phyloP scores from a whole-genome alignment of 2,329 filamentous ascomycete species.

The Emericellopsis cladophorae region DNA sequence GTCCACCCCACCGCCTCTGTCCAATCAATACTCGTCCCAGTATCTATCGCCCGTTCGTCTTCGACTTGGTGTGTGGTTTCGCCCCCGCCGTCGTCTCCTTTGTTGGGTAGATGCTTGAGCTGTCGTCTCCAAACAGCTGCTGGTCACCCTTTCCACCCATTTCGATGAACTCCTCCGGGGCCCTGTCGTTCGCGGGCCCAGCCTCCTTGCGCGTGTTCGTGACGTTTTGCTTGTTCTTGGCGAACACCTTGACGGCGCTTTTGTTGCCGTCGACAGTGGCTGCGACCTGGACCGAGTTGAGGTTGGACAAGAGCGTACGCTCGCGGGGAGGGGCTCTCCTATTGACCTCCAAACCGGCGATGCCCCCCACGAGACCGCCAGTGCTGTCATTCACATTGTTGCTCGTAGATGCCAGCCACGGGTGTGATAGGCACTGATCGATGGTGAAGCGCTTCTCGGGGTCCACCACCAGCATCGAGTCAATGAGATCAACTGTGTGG shows the following conservation, averaged over 20 bases:
- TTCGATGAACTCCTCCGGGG: constrained; percentile 65
- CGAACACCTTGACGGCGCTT: constrained; percentile 57
- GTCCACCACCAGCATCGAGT: constrained; percentile 86
- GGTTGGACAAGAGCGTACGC: constrained; percentile 69
- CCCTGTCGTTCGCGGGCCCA: constrained; percentile 53
- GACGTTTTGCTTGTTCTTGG: constrained; percentile 47
- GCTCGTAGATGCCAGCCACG: constrained; percentile 62
- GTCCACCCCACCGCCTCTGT: not conserved
- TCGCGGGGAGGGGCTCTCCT: constrained; percentile 70
- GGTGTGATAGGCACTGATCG: constrained; percentile 81
- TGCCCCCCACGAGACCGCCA: constrained; percentile 78
- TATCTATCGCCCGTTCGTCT: constrained; percentile 11
- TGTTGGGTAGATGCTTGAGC: constrained; percentile 32
- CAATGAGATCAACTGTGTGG: constrained; percentile 67
- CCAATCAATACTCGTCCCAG: constrained; percentile 3
- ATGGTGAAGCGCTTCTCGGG: constrained; percentile 74
- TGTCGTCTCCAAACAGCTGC: constrained; percentile 57
- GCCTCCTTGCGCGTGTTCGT: constrained; percentile 40
- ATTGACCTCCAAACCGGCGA: constrained; percentile 71
- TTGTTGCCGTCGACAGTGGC: constrained; percentile 38
- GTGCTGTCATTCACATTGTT: constrained; percentile 71
- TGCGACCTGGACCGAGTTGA: constrained; percentile 58
- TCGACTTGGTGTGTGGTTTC: constrained; percentile 13
- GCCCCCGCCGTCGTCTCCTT: constrained; percentile 10
- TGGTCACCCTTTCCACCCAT: constrained; percentile 82